Base-by-base conservation (phyloP, 1,139 yeast species). In the Taphrina wiesneri region DNA sequence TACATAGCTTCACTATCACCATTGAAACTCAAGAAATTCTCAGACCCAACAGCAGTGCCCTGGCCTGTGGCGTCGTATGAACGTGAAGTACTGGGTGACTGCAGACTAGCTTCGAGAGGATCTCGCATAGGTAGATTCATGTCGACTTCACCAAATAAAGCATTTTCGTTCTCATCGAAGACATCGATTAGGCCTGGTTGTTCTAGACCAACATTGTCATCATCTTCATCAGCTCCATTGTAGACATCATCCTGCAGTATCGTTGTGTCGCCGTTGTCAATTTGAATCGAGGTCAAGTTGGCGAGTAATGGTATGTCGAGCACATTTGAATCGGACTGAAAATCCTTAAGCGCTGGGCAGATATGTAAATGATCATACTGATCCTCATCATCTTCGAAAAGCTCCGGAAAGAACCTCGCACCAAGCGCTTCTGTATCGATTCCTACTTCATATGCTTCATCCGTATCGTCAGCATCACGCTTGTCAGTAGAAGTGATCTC, bases 1-100 rank as follows among this genome's bases (percentile, higher is more conserved):
- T 90, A 85, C 64, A 90, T 79, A 71, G 87, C 90, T 67, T 82
- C 81, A 71, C 86, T 90, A 70, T 84, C 75, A n/a, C 84, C 32
- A 39, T 54, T 39, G 79, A 62, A 79, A 79, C 7, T 34, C 46
- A 53, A 32, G 43, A 11, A 17, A n/a, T 13, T 69, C 71, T 54
- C 47, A 5, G 59, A 25, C 13, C 56, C 45, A 7, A 45, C 28
- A 45, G 53, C 34, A n/a, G n/a, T 13, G 23, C 53, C 53, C 34
- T 49, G 32, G 9, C 53, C 53, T 52, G 25, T 19, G 15, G 17
- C 36, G 17, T 17, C 43, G 6, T 26, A 19, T n/a, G 41, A 9
- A 11, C 43, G 43, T 9, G 41, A 21, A 32, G 56, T 52, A 13
- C 15, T 17, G 7, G 56, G 36, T 7, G 43, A 26, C 19, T 49